Evolutionary conservation across 23 red algal species (phyloP).

Genomic region (Agarophyton chilense): DNA sequence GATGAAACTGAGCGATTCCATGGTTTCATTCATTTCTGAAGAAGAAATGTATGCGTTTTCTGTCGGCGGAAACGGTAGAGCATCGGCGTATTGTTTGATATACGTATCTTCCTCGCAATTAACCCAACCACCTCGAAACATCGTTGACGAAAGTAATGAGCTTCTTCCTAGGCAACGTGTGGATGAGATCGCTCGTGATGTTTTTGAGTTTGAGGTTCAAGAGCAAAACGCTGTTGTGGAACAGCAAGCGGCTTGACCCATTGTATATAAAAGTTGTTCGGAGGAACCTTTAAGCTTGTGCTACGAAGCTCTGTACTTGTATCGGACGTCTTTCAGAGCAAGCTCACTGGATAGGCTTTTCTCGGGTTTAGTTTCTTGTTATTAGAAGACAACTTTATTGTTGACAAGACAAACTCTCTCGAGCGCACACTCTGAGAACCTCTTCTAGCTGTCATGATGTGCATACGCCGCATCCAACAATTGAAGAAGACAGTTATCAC

Average conservation of each 20-base stretch:
- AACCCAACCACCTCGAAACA: not conserved
- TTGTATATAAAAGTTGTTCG: not conserved
- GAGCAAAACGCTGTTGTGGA: not conserved
- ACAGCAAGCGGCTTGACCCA: not conserved
- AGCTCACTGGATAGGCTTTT: too few species aligned
- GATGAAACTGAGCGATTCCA: slow-evolving; percentile 86
- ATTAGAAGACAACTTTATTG: too few species aligned
- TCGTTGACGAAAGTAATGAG: slow-evolving; percentile 36
- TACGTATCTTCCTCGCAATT: slow-evolving; percentile 41
- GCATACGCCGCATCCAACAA: too few species aligned
- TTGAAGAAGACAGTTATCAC: too few species aligned
- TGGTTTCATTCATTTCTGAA: slow-evolving; percentile 65
- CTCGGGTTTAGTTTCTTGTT: too few species aligned
- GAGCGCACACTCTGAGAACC: too few species aligned
- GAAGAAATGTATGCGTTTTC: slow-evolving; percentile 75
- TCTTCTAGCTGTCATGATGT: too few species aligned
- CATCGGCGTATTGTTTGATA: slow-evolving; percentile 91
- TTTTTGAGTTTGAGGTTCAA: not conserved
- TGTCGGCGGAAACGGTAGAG: slow-evolving; percentile 68
- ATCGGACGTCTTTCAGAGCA: too few species aligned
- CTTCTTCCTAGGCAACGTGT: slow-evolving; percentile 22
- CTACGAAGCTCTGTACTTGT: too few species aligned
- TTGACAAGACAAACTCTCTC: too few species aligned
- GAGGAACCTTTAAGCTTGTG: too few species aligned
- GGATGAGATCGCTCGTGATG: slow-evolving; percentile 14